phyloP scores from a whole-genome alignment of 1,139 yeast species.

The Lodderomyces orthopsilosis region DNA sequence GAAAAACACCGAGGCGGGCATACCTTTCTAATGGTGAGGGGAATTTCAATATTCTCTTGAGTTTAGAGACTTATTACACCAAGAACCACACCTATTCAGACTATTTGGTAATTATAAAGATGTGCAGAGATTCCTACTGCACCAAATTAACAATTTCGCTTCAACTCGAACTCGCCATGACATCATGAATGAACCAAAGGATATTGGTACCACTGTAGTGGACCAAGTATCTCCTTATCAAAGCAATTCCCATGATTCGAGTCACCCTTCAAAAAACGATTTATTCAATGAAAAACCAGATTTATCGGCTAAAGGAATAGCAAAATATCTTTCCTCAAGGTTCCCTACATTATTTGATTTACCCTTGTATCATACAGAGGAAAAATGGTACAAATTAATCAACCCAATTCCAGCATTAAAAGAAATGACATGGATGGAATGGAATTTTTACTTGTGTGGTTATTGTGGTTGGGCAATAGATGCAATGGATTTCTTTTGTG shows the following conservation, averaged over 20 bases:
- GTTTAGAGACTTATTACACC: too few relatives aligned
- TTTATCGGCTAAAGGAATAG: constrained; percentile 21
- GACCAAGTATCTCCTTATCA: neutral
- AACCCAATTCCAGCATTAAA: constrained; percentile 35
- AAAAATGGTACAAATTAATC: constrained; percentile 19
- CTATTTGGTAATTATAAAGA: too few relatives aligned
- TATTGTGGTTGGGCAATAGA: constrained; percentile 78
- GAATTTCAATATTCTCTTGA: too few relatives aligned
- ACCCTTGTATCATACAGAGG: constrained; percentile 15
- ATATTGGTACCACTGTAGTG: neutral
- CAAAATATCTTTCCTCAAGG: constrained; percentile 26
- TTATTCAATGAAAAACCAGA: constrained; percentile 26
- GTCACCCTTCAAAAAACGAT: constrained; percentile 13
- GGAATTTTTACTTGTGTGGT: constrained; percentile 65
- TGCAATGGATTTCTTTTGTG: constrained; percentile 74
- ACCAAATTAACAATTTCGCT: too few relatives aligned
- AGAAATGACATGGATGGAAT: constrained; percentile 26
- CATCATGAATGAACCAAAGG: neutral
- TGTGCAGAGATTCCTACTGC: too few relatives aligned
- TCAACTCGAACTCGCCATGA: too few relatives aligned
- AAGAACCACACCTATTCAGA: too few relatives aligned
- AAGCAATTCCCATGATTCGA: neutral
- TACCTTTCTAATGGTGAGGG: too few relatives aligned
- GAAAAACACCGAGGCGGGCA: too few relatives aligned
- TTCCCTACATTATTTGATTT: constrained; percentile 22